phyloP scores from a whole-genome alignment of 2,329 filamentous ascomycete genomes.

The Cercospora sp. region DNA sequence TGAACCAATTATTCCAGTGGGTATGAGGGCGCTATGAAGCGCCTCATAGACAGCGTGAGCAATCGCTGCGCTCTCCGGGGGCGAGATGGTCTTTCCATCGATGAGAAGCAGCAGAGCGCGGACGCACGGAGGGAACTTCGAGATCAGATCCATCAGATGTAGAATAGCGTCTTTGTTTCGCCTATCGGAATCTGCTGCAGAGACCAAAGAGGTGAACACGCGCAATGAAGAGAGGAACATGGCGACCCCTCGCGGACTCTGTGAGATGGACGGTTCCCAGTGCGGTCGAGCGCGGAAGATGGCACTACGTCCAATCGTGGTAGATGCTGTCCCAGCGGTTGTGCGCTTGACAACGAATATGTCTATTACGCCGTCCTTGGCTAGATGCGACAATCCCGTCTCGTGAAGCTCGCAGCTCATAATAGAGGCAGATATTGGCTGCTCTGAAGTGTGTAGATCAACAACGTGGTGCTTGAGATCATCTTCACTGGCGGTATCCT shows the following conservation, averaged over 20 bases:
- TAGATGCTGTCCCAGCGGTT: slow-evolving; percentile 1
- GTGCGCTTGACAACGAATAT: slow-evolving; percentile 34
- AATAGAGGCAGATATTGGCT: slow-evolving; percentile 31
- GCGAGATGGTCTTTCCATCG: slow-evolving; percentile 35
- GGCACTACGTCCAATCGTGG: slow-evolving; percentile 26
- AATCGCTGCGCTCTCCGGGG: slow-evolving; percentile 38
- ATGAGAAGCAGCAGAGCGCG: slow-evolving; percentile 39
- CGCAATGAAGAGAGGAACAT: slow-evolving; percentile 41
- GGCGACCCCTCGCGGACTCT: slow-evolving; percentile 39
- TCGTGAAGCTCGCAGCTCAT: slow-evolving; percentile 25
- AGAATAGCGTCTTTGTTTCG: slow-evolving; percentile 32
- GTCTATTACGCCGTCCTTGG: slow-evolving; percentile 30
- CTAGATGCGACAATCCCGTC: slow-evolving; percentile 25
- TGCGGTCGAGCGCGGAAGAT: slow-evolving; percentile 33
- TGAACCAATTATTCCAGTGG: slow-evolving; percentile 32
- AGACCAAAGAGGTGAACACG: slow-evolving; percentile 34
- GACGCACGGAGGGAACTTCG: slow-evolving; percentile 39
- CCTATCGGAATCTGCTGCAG: slow-evolving; percentile 20
- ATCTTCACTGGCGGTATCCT: slow-evolving; percentile 8
- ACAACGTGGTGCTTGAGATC: slow-evolving; percentile 17
- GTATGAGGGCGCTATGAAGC: slow-evolving; percentile 35
- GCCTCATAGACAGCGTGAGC: slow-evolving; percentile 34
- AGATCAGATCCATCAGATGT: slow-evolving; percentile 36
- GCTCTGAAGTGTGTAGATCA: slow-evolving; percentile 37
- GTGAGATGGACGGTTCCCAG: slow-evolving; percentile 34